Conservation (phyloP, 495 filamentous ascomycete genomes). For the Podospora conica region DNA sequence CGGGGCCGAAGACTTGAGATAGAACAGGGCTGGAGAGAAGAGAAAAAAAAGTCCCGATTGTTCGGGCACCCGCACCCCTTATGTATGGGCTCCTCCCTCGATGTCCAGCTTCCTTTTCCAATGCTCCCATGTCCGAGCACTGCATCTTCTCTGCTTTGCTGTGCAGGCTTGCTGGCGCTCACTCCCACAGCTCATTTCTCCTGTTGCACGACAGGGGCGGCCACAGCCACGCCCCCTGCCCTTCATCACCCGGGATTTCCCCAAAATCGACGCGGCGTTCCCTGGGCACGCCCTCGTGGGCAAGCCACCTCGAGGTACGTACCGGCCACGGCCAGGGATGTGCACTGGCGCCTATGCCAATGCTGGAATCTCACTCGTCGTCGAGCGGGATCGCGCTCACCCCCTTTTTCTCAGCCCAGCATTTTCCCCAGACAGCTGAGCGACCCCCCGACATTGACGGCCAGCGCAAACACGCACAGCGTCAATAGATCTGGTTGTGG, state of each 20-base stretch:
- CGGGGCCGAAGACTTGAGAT: neutral
- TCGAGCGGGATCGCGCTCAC: neutral
- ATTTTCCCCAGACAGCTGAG: neutral
- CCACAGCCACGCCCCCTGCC: neutral
- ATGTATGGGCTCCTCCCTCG: neutral
- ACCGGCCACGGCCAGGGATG: neutral
- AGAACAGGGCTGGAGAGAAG: neutral
- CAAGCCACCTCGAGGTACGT: neutral
- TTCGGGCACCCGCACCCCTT: neutral
- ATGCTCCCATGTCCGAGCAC: neutral
- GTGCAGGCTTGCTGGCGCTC: neutral
- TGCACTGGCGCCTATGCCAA: neutral
- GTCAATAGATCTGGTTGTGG: neutral
- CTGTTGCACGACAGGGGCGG: neutral
- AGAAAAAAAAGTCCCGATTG: neutral
- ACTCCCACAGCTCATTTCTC: neutral
- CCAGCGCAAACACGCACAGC: neutral
- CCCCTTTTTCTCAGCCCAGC: neutral
- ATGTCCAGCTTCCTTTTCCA: neutral
- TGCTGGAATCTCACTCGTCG: neutral
- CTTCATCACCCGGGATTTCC: neutral
- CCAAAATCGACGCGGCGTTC: neutral
- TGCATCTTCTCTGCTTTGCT: neutral
- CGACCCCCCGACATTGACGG: neutral
- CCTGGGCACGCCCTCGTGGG: neutral